Evolutionary conservation across 2,329 filamentous ascomycete genomes (phyloP).

Genomic region (Setomelanomma holmii): DNA sequence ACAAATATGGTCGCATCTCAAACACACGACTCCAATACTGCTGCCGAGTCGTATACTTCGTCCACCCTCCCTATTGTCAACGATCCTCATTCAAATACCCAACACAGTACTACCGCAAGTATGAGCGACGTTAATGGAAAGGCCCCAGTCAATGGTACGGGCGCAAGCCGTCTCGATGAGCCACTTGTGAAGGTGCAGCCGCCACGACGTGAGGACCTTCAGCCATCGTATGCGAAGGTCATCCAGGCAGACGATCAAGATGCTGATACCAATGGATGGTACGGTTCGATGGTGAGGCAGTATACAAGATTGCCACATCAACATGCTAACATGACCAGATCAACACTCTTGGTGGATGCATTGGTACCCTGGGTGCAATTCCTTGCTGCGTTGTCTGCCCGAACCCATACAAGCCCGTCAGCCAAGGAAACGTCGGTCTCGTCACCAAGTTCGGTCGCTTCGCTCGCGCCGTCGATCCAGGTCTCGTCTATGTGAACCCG

Average conservation of each 20-base stretch:
- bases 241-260: conserved; percentile 70
- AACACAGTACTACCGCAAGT: conserved; percentile 11
- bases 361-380: conserved; percentile 84
- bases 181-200: conserved; percentile 71
- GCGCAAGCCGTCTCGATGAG: conserved; percentile 22
- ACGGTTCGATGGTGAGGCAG: conserved; percentile 71
- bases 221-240: conserved; percentile 77
- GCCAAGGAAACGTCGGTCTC: conserved; percentile 92
- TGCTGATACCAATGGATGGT: conserved; percentile 81
- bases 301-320: neutral
- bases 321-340: conserved; percentile 54
- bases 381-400: conserved; percentile 92
- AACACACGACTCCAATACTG: conserved; percentile 11
- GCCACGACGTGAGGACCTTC: conserved; percentile 81
- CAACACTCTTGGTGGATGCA: conserved; percentile 73
- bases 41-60: conserved; percentile 29
- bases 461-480: conserved; percentile 93
- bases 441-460: conserved; percentile 96
- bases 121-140: conserved; percentile 50
- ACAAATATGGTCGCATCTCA: conserved; percentile 14
- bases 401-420: conserved; percentile 93
- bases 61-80: conserved; percentile 34
- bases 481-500: conserved; percentile 96
- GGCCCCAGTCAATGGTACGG: conserved; percentile 33
- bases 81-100: conserved; percentile 16